Conservation (phyloP, 129 eudicot species). For the Artemisia argyi region DNA sequence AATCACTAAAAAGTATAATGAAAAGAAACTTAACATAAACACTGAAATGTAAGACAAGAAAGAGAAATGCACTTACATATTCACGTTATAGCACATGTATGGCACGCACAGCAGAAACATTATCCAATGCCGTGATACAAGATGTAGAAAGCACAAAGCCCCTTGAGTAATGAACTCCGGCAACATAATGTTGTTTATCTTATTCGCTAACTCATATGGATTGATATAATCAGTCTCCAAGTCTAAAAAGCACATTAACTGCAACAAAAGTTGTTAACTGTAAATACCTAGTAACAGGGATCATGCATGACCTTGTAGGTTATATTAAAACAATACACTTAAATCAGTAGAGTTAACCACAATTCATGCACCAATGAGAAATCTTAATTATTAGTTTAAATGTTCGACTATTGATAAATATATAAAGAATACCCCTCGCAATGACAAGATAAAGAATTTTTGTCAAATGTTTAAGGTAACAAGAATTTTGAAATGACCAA, state of each 20-base stretch:
- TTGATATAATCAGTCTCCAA: conserved; percentile 72
- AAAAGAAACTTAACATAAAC: not conserved
- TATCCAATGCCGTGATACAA: conserved; percentile 64
- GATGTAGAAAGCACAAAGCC: conserved; percentile 63
- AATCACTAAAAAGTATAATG: not conserved
- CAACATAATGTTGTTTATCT: conserved; percentile 55
- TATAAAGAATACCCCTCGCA: too few relatives aligned
- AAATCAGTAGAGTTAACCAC: not conserved
- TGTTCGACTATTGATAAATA: too few relatives aligned
- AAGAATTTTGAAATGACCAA: too few relatives aligned
- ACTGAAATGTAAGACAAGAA: not conserved
- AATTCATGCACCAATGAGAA: not conserved
- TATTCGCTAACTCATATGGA: conserved; percentile 70
- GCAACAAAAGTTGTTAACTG: conserved; percentile 32
- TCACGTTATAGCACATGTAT: conserved; percentile 51
- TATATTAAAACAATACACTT: not conserved
- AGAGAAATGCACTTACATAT: conserved; percentile 49
- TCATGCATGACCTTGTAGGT: conserved; percentile 7
- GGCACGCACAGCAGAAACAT: conserved; percentile 67
- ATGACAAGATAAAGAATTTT: too few relatives aligned
- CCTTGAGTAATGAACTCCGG: conserved; percentile 66
- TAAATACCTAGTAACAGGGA: conserved; percentile 6
- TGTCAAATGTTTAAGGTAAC: too few relatives aligned
- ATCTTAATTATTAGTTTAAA: too few relatives aligned
- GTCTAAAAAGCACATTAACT: conserved; percentile 85